phyloP scores from a whole-genome alignment of 176 grass and related monocot genomes.

The Secale cereale region DNA sequence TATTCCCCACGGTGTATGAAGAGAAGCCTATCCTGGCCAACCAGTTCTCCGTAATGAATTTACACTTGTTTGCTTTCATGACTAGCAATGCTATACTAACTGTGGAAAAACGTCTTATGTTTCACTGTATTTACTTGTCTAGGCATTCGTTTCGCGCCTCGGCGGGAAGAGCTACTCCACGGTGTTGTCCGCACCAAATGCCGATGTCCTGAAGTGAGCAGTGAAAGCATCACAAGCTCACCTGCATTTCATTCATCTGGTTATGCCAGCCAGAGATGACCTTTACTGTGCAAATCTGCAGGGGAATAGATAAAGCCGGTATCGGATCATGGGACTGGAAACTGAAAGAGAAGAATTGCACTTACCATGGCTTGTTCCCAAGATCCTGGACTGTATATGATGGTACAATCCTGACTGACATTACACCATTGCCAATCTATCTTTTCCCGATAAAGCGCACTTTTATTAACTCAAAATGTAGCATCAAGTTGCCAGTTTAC shows the following conservation, averaged over 20 bases:
- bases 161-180: constrained; percentile 47
- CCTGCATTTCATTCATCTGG: background rate
- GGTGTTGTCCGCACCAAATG: constrained; percentile 41
- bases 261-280: background rate
- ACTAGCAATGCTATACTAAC: background rate
- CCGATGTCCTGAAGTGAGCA: constrained; percentile 52
- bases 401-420: constrained; percentile 25
- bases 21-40: constrained; percentile 57
- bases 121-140: background rate
- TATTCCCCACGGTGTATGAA: constrained; percentile 59
- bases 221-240: background rate
- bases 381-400: constrained; percentile 67
- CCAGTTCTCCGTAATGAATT: constrained; percentile 56
- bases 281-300: constrained; percentile 3
- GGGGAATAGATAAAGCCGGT: constrained; percentile 38
- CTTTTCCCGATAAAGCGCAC: too few relatives aligned
- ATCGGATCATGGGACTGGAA: constrained; percentile 74
- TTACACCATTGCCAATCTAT: too few relatives aligned
- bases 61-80: background rate
- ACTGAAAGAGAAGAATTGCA: constrained; percentile 44
- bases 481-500: background rate
- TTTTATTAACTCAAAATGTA: too few relatives aligned
- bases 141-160: constrained; percentile 59
- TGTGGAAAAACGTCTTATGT: background rate
- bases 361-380: constrained; percentile 64